Conservation (phyloP, 306 rosid genomes). For the Sophora flavescens region DNA sequence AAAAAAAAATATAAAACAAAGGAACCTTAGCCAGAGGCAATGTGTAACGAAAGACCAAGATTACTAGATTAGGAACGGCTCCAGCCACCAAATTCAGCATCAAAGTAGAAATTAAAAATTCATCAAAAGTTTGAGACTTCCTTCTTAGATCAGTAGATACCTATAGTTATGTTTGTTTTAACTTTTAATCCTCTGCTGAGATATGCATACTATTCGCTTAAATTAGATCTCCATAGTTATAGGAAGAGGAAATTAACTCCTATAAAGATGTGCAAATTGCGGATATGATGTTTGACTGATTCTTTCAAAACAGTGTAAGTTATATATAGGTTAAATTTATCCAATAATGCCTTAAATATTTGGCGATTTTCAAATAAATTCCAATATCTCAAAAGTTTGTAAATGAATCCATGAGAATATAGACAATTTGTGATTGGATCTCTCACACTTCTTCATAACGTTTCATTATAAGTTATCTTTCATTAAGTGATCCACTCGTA, state of each 20-base stretch:
- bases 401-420: too few species aligned
- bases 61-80: constrained; percentile 8
- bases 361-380: too few species aligned
- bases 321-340: too few species aligned
- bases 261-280: constrained; percentile 4
- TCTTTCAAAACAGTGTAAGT: constrained; percentile 23
- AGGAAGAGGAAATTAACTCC: constrained; percentile 43
- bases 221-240: constrained; percentile 28
- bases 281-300: constrained; percentile 41
- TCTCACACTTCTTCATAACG: too few species aligned
- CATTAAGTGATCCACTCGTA: too few species aligned
- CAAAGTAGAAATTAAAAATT: constrained; percentile 32
- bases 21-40: constrained; percentile 41
- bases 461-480: too few species aligned
- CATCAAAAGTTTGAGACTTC: constrained; percentile 14
- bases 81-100: background rate
- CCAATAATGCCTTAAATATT: too few species aligned
- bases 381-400: too few species aligned
- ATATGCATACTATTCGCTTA: constrained; percentile 12
- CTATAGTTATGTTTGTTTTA: background rate
- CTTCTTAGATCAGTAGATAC: constrained; percentile 24
- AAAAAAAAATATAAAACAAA: background rate
- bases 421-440: too few species aligned
- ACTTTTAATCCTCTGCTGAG: constrained; percentile 26
- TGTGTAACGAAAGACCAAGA: constrained; percentile 21